These are phyloP conservation scores for Arachis hypogaea DNA, from an alignment of 306 rosid species.

Conservation along the genomic window DNA sequence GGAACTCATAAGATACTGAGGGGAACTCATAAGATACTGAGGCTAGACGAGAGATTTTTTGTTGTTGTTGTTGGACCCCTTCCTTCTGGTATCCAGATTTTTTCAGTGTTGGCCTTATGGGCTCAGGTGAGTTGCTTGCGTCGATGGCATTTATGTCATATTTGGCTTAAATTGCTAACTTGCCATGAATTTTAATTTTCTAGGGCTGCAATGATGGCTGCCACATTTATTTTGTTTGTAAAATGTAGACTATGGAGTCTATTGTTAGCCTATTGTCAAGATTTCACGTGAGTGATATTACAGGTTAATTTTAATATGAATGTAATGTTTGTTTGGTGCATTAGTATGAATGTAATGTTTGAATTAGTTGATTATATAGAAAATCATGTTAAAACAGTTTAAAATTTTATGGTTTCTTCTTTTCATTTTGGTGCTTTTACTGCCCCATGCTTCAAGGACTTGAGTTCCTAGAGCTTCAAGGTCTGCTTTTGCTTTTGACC, in stretches of 20 bases:
- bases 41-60: slow-evolving; percentile 19
- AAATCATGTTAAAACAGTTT: slow-evolving; percentile 15
- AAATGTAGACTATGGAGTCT: slow-evolving; percentile 14
- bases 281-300: slow-evolving; percentile 8
- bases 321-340: not conserved
- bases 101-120: not conserved
- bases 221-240: slow-evolving; percentile 17
- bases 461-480: not conserved
- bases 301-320: slow-evolving; percentile 19
- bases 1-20: not conserved
- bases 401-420: not conserved
- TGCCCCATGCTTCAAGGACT: slow-evolving; percentile 16
- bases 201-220: slow-evolving; percentile 19
- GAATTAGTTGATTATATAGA: slow-evolving; percentile 27
- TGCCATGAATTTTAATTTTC: slow-evolving; percentile 9
- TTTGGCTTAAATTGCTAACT: slow-evolving; percentile 28
- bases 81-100: not conserved
- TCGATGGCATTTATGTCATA: not conserved
- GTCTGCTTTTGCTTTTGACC: slow-evolving; percentile 13
- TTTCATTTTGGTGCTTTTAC: not conserved
- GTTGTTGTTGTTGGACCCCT: not conserved
- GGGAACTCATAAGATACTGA: not conserved
- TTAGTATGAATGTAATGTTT: too few relatives aligned
- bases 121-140: not conserved
- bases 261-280: slow-evolving; percentile 8